These are phyloP conservation scores for Acanthamoeba lenticulata DNA, from an alignment of 208 protist genomes.

Conservation along the genomic window DNA sequence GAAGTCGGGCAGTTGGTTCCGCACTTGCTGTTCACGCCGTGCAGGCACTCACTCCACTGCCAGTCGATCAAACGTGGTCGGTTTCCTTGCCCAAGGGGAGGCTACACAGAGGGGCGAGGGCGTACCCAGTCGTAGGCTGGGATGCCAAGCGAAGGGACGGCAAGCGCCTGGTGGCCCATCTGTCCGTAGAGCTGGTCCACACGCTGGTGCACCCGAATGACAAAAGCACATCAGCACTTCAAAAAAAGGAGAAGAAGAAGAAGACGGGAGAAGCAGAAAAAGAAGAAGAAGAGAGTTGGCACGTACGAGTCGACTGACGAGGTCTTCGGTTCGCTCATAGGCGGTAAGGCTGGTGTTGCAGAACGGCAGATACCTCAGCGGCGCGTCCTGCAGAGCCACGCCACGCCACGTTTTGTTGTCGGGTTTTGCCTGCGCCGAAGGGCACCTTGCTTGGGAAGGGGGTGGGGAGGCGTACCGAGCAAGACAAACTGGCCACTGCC, in stretches of 20 bases:
- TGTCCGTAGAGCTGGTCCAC: neutral
- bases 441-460: too few relatives aligned
- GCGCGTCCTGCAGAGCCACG: neutral
- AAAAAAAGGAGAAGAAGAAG: neutral
- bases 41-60: neutral
- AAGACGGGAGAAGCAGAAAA: too few relatives aligned
- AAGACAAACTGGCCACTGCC: too few relatives aligned
- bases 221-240: neutral
- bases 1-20: conserved; percentile 10
- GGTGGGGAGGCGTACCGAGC: too few relatives aligned
- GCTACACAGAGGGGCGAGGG: neutral
- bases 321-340: neutral
- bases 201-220: neutral
- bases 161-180: neutral
- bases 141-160: neutral
- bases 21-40: neutral
- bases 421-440: too few relatives aligned
- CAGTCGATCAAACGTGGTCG: neutral
- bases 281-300: neutral
- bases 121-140: neutral
- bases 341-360: neutral
- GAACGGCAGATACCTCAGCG: neutral
- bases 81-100: too few relatives aligned
- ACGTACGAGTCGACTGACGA: neutral
- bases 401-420: too few relatives aligned